Conservation (phyloP, 192 early-diverging fungal species). For the Podila epigama region DNA sequence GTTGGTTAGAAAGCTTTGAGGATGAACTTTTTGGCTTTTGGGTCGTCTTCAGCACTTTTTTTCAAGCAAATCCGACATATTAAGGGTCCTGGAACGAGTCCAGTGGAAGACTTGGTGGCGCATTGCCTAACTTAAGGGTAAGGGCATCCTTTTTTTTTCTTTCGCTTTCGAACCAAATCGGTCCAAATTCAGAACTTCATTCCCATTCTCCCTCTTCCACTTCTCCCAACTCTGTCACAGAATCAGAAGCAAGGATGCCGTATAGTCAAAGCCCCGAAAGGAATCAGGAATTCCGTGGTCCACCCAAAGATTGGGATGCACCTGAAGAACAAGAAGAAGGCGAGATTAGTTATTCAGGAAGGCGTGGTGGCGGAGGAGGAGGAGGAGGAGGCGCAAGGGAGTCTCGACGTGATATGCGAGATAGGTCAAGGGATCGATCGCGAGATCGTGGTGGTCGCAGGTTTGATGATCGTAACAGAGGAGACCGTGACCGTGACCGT, state of each 20-base stretch:
- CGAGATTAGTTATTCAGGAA: slow-evolving; percentile 26
- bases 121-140: too few species aligned
- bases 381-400: not conserved
- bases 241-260: slow-evolving; percentile 18
- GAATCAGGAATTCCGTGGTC: slow-evolving; percentile 13
- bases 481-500: not conserved
- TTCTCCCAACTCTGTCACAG: too few species aligned
- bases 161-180: too few species aligned
- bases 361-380: slow-evolving; percentile 8
- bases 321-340: slow-evolving; percentile 44
- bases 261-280: slow-evolving; percentile 40
- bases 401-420: not conserved
- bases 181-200: not conserved
- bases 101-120: too few species aligned
- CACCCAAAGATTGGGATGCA: slow-evolving; percentile 47
- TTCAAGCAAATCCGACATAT: too few species aligned
- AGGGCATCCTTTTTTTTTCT: too few species aligned
- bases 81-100: too few species aligned
- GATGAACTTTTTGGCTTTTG: too few species aligned
- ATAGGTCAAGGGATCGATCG: slow-evolving; percentile 22
- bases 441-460: not conserved
- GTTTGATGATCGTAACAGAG: not conserved
- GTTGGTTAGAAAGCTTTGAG: too few species aligned
- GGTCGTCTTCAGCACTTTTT: too few species aligned
- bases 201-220: not conserved